Base-by-base conservation (phyloP, 2,329 filamentous ascomycete genomes). In the Fusarium mexicanum region DNA sequence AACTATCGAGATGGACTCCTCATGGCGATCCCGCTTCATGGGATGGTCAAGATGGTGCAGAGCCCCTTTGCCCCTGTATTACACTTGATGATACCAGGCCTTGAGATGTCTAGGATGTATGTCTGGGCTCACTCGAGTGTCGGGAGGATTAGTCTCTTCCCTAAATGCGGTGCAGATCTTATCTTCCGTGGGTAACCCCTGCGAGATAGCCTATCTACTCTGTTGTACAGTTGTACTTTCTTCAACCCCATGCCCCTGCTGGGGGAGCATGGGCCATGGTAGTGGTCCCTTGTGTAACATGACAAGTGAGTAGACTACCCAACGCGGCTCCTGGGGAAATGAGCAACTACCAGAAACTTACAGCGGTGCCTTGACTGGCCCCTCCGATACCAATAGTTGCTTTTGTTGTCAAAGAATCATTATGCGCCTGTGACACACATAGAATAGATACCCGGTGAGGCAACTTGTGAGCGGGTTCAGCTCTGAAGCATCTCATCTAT, bases 221-320 rank as follows among this genome's bases (percentile, higher is more conserved):
- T 48, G 26, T 16, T 29, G 20, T 48, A 48, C 43, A 46, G 16
- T 44, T 51, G 35, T 41, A 22, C 17, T 29, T 44, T 33, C 24
- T 31, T 61, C 55, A 61, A 29, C 24, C 54, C 37, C 38, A 35
- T 29, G 12, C 24, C 38, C 53, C 55, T 51, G 44, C 47, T 57
- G 37, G 29, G 51, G 44, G 29, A 26, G 29, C 43, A 58, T 33
- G 50, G 38, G 33, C 26, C 51, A 64, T 53, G 37, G 26, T n/a
- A 47, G 40, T 48, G n/a, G 44, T 51, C 41, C 37, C 17, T 61
- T 50, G 67, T 72, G 40, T 55, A 47, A 72, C 71, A 48, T 57
- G 54, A 74, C 47, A 67, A 33, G 47, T 74, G 55, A 64, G 38
- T 40, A 33, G 50, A 17, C 35, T 57, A 20, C 61, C 53, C n/a